Evolutionary conservation across 2,329 filamentous ascomycete genomes (phyloP).

Genomic region (Colletotrichum sp.): DNA sequence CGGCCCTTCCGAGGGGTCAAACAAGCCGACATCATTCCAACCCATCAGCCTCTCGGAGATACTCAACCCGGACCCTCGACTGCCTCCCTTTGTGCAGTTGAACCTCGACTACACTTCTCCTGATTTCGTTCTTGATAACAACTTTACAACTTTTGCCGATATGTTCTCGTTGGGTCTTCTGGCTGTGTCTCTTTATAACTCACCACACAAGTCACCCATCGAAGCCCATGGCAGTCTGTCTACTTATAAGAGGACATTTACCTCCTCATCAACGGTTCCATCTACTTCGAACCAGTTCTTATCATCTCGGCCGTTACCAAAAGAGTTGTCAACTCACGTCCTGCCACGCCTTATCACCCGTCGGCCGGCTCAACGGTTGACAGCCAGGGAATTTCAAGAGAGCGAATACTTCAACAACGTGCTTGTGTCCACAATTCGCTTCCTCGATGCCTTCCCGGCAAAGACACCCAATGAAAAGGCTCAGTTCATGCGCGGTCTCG

Average conservation of each 20-base stretch:
- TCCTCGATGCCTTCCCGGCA: conserved; percentile 87
- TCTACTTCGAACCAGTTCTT: conserved; percentile 84
- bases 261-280: conserved; percentile 78
- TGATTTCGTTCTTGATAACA: conserved; percentile 92
- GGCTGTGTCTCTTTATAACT: conserved; percentile 90
- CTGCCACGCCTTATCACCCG: conserved; percentile 87
- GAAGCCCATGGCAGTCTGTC: conserved; percentile 81
- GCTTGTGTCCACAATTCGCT: conserved; percentile 93
- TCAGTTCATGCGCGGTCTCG: conserved; percentile 87
- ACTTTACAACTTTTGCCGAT: conserved; percentile 82
- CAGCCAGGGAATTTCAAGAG: conserved; percentile 89
- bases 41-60: conserved; percentile 84
- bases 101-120: conserved; percentile 94
- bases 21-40: conserved; percentile 75
- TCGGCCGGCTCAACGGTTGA: conserved; percentile 84
- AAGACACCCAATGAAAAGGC: conserved; percentile 92
- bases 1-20: conserved; percentile 78
- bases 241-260: conserved; percentile 84
- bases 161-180: conserved; percentile 93
- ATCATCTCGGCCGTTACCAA: conserved; percentile 78
- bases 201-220: conserved; percentile 87
- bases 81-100: conserved; percentile 84
- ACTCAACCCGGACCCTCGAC: conserved; percentile 81
- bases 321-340: conserved; percentile 76
- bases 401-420: conserved; percentile 98